Conservation (phyloP, 495 filamentous ascomycete genomes). For the Aspergillus conjunctus region DNA sequence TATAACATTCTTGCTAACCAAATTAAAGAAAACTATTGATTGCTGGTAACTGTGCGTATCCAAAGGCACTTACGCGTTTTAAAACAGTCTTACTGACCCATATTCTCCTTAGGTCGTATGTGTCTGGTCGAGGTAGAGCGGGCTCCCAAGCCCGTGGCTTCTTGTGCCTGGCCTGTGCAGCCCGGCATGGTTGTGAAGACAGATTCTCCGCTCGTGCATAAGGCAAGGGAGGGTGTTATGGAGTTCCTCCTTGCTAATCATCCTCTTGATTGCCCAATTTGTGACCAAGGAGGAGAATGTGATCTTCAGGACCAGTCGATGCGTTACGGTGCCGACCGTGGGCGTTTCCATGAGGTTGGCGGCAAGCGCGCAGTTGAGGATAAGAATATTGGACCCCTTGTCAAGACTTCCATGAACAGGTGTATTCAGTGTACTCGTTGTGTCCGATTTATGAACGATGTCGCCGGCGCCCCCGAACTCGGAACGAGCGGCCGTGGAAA, state of each 20-base stretch:
- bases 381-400: constrained; percentile 97
- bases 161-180: constrained; percentile 98
- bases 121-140: constrained; percentile 97
- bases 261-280: constrained; percentile 96
- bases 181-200: constrained; percentile 99
- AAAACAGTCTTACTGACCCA: constrained; percentile 13
- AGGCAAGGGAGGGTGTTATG: constrained; percentile 98
- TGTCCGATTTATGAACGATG: constrained; percentile 95
- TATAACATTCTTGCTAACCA: constrained; percentile 33
- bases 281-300: constrained; percentile 98
- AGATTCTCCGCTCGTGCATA: constrained; percentile 91
- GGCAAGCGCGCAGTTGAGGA: constrained; percentile 98
- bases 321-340: constrained; percentile 94
- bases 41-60: constrained; percentile 82
- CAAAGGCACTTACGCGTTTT: background rate
- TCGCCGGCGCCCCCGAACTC: constrained; percentile 92
- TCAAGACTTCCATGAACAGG: constrained; percentile 99
- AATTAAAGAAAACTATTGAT: constrained; percentile 84
- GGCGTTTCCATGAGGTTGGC: constrained; percentile 90
- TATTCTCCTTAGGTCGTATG: constrained; percentile 67
- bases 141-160: constrained; percentile 94
- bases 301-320: constrained; percentile 99
- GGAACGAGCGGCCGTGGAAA: constrained; percentile 94
- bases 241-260: constrained; percentile 97
- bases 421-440: constrained; percentile 99